Conservation (phyloP, 2,329 filamentous ascomycete genomes). For the Paecilomyces dactylethromorphus region DNA sequence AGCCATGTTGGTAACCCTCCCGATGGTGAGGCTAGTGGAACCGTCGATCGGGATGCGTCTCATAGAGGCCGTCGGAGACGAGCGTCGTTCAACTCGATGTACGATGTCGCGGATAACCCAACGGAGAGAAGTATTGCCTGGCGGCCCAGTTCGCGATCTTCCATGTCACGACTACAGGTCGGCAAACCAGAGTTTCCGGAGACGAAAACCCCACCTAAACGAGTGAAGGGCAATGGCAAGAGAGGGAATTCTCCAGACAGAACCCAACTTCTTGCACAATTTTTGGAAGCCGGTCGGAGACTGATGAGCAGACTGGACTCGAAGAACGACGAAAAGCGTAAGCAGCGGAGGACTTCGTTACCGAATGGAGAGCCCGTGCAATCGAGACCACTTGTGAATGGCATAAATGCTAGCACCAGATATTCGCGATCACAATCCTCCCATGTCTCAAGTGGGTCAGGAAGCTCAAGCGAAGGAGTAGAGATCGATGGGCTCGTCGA, state of each 20-base stretch:
- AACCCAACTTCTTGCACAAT: slow-evolving; percentile 31
- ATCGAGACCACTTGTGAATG: slow-evolving; percentile 22
- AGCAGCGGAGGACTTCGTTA: slow-evolving; percentile 8
- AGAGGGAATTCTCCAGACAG: slow-evolving; percentile 21
- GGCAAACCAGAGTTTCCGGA: slow-evolving; percentile 29
- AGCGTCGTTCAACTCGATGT: slow-evolving; percentile 49
- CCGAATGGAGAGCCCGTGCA: slow-evolving; percentile 20
- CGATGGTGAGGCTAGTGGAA: slow-evolving; percentile 16
- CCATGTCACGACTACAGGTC: slow-evolving; percentile 34
- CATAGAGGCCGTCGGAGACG: slow-evolving; percentile 34
- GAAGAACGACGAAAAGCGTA: slow-evolving; percentile 12
- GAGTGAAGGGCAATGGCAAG: slow-evolving; percentile 4
- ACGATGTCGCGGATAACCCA: slow-evolving; percentile 48
- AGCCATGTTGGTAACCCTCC: slow-evolving; percentile 10
- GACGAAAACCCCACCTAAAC: slow-evolving; percentile 12
- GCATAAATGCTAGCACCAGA: slow-evolving; percentile 20
- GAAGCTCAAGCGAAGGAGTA: slow-evolving; percentile 14
- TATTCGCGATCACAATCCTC: slow-evolving; percentile 6
- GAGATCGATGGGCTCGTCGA: slow-evolving; percentile 12
- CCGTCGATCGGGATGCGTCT: slow-evolving; percentile 18
- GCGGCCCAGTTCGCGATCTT: slow-evolving; percentile 37
- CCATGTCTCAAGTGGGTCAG: slow-evolving; percentile 12
- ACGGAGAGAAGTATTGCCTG: slow-evolving; percentile 35
- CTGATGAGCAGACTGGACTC: slow-evolving; percentile 27
- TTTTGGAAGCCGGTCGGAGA: slow-evolving; percentile 31